Evolutionary conservation across 2,329 filamentous ascomycete species (phyloP), one percentile per base, ranked within the genome.

Genomic region (Didymella exigua): DNA sequence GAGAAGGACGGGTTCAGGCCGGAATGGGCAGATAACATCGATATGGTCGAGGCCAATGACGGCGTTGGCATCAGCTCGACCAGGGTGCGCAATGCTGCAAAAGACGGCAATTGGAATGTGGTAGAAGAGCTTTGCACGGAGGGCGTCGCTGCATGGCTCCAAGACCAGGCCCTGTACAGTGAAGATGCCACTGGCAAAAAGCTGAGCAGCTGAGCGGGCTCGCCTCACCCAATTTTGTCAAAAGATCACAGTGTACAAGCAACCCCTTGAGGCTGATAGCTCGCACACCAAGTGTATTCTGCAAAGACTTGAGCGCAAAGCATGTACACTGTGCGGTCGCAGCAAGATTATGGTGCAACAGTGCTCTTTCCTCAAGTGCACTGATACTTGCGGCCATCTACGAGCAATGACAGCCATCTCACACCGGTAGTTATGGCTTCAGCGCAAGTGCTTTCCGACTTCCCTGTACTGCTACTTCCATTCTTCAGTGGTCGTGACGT

Each of bases 11-110:
- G 86, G 0, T 87, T 84, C 1, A 76, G 77, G 62, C 74, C 60
- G 31, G 78, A 78, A 56, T 93, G 89, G 89, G 81, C 79, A 33
- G 69, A 67, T 5, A 78, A 81, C 60, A 82, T 93, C 26, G 82
- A 86, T 56, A 72, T 91, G 69, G 82, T 86, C 1, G 76, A 83
- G 14, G 83, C 79, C 0, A 75, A 75, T 14, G 77, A 76, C 1
- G 80, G 77, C 5, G 77, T 75, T 8, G 72, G 79, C 3, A 75
- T 85, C 3, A 85, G 83, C 64, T 83, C 80, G 59, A 91, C 90
- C 6, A 81, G 78, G 63, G 87, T 88, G 38, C 79, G 89, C 45
- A 79, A 81, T 27, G 82, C 85, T 5, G 83, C 83, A 1, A 79
- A 77, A 54, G 66, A 63, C 5, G 69, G 73, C 10, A 79, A 83